phyloP scores from a whole-genome alignment of 2,329 filamentous ascomycete species.

The Diaporthe citrichinensis region DNA sequence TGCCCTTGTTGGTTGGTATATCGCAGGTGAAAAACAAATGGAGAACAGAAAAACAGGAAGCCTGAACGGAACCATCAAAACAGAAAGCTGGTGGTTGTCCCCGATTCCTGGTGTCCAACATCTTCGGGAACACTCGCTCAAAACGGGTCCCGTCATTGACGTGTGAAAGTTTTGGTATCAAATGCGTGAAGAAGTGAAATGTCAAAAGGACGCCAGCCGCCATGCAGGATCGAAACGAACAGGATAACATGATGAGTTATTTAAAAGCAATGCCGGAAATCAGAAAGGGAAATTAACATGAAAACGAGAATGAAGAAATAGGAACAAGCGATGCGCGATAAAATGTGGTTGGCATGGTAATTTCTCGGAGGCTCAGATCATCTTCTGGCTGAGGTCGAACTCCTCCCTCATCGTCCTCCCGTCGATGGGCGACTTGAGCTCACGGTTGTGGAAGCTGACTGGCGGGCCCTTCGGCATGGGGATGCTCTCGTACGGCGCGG shows the following conservation, averaged over 20 bases:
- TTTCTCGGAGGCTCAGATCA: slow-evolving; percentile 59
- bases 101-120: slow-evolving; percentile 30
- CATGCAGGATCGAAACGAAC: slow-evolving; percentile 49
- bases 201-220: slow-evolving; percentile 53
- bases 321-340: neutral
- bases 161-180: slow-evolving; percentile 41
- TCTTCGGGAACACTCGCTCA: slow-evolving; percentile 28
- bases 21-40: slow-evolving; percentile 10
- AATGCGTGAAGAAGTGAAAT: slow-evolving; percentile 44
- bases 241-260: slow-evolving; percentile 39
- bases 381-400: slow-evolving; percentile 60
- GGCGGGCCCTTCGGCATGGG: slow-evolving; percentile 50
- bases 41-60: neutral
- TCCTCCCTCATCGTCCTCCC: slow-evolving; percentile 47
- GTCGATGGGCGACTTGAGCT: slow-evolving; percentile 50
- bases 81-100: slow-evolving; percentile 32
- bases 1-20: slow-evolving; percentile 34
- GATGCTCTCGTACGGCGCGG: slow-evolving; percentile 57
- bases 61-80: slow-evolving; percentile 13
- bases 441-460: slow-evolving; percentile 56
- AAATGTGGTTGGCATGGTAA: slow-evolving; percentile 5
- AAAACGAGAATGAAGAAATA: neutral
- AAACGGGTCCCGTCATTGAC: slow-evolving; percentile 28
- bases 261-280: slow-evolving; percentile 32
- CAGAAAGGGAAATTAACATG: neutral